Evolutionary conservation across 2,329 filamentous ascomycete species (phyloP).

Genomic region (Bretziella fagacearum): DNA sequence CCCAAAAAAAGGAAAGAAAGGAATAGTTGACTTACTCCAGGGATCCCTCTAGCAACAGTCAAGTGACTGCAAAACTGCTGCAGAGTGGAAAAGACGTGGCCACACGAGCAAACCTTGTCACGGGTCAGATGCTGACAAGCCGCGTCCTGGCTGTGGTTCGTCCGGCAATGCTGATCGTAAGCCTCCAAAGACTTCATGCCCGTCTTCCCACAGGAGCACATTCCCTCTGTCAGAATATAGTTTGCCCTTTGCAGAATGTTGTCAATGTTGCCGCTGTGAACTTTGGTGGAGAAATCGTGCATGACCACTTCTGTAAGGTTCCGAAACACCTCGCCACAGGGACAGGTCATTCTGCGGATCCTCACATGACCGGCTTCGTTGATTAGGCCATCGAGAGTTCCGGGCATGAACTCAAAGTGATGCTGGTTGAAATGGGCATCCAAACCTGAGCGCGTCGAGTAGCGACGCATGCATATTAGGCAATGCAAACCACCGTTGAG

Average conservation of each 20-base stretch:
- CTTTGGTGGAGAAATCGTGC: slow-evolving; percentile 3
- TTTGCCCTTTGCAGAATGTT: slow-evolving; percentile 1
- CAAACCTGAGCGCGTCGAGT: neutral
- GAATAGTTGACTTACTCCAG: neutral
- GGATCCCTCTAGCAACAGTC: slow-evolving; percentile 1
- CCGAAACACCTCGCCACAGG: neutral
- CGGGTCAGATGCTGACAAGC: neutral
- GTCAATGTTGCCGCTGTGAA: neutral
- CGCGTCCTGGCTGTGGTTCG: neutral
- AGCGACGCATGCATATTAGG: slow-evolving; percentile 1
- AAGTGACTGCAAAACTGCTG: slow-evolving; percentile 6
- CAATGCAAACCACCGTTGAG: neutral
- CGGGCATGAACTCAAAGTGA: slow-evolving; percentile 1
- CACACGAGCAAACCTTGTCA: slow-evolving; percentile 5
- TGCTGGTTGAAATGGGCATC: slow-evolving; percentile 6
- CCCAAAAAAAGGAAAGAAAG: neutral
- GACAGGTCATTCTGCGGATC: neutral
- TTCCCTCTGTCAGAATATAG: neutral
- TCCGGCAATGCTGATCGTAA: slow-evolving; percentile 5
- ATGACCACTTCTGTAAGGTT: neutral
- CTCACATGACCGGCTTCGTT: neutral
- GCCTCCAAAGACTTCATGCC: slow-evolving; percentile 3
- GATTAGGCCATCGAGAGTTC: neutral
- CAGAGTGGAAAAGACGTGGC: slow-evolving; percentile 2
- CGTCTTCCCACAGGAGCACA: neutral